Conservation (phyloP, 805 yeast genomes). For the Tetrapisispora taiwanensis region DNA sequence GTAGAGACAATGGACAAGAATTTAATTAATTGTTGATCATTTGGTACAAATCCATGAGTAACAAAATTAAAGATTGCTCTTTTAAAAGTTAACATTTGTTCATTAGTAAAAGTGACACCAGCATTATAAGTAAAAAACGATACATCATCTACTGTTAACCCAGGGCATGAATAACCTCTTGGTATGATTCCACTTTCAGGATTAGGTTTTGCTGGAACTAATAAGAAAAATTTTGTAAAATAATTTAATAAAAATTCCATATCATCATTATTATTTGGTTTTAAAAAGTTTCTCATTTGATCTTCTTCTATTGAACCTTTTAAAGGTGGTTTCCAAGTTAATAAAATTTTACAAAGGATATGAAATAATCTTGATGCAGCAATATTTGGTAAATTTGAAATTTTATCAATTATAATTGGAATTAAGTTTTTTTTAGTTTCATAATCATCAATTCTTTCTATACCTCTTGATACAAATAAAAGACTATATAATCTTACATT, state of each 20-base stretch:
- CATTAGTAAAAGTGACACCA: constrained; percentile 47
- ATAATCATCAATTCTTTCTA: constrained; percentile 39
- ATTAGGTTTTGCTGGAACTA: constrained; percentile 37
- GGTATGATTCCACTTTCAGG: constrained; percentile 32
- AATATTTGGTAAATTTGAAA: constrained; percentile 30
- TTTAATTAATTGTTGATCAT: constrained; percentile 31
- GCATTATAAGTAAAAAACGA: constrained; percentile 59
- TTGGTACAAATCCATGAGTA: constrained; percentile 31
- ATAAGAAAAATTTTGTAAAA: constrained; percentile 47
- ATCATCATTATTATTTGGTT: constrained; percentile 33
- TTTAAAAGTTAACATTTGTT: constrained; percentile 37
- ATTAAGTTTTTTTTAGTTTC: constrained; percentile 34
- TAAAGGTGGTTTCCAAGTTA: constrained; percentile 40
- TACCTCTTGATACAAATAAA: constrained; percentile 56
- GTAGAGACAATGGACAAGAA: constrained; percentile 55
- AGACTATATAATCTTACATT: constrained; percentile 53
- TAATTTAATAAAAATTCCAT: constrained; percentile 36
- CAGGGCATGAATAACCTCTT: constrained; percentile 46
- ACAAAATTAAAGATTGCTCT: constrained; percentile 29
- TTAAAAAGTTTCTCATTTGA: constrained; percentile 26
- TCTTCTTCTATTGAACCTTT: constrained; percentile 37
- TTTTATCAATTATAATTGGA: constrained; percentile 39
- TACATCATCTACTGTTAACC: constrained; percentile 47
- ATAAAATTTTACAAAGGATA: constrained; percentile 46
- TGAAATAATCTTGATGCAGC: constrained; percentile 52